These are phyloP conservation scores for Annulohypoxylon truncatum DNA, from an alignment of 2,329 filamentous ascomycete genomes.

Conservation along the genomic window DNA sequence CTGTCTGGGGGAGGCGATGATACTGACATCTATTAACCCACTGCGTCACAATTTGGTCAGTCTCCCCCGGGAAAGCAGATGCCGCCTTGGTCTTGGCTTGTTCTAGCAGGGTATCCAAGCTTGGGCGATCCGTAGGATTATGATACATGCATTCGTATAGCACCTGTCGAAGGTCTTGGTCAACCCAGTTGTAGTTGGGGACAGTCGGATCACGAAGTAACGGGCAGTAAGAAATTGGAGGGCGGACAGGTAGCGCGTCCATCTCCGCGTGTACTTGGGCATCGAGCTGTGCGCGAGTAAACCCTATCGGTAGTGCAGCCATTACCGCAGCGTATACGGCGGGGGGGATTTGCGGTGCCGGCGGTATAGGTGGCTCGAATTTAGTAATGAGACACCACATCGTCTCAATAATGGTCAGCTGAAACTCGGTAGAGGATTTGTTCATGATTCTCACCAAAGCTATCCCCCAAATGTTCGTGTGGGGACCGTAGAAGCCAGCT, in stretches of 20 bases:
- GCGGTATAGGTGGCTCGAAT: conserved; percentile 18
- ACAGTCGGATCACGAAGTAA: conserved; percentile 19
- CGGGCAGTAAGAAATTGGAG: conserved; percentile 39
- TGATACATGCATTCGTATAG: conserved; percentile 44
- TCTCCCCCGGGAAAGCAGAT: conserved; percentile 27
- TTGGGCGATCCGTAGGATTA: conserved; percentile 38
- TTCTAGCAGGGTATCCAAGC: conserved; percentile 17
- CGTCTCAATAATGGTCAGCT: conserved; percentile 19
- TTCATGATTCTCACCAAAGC: conserved; percentile 31
- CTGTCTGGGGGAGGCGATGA: background rate
- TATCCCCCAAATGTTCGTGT: conserved; percentile 43
- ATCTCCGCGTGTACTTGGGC: background rate
- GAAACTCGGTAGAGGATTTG: background rate
- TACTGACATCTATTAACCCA: conserved; percentile 36
- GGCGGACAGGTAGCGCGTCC: background rate
- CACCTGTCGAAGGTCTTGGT: conserved; percentile 29
- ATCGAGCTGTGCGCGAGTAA: background rate
- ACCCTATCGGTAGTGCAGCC: background rate
- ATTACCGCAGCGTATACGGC: background rate
- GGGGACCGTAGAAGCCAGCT: conserved; percentile 39
- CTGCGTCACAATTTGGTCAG: conserved; percentile 17
- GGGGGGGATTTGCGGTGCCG: conserved; percentile 33
- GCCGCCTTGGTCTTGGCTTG: conserved; percentile 13
- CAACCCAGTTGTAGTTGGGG: conserved; percentile 30
- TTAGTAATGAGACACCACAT: conserved; percentile 46